Base-by-base conservation (phyloP, 345 rosid species). In the Brassica nigra region DNA sequence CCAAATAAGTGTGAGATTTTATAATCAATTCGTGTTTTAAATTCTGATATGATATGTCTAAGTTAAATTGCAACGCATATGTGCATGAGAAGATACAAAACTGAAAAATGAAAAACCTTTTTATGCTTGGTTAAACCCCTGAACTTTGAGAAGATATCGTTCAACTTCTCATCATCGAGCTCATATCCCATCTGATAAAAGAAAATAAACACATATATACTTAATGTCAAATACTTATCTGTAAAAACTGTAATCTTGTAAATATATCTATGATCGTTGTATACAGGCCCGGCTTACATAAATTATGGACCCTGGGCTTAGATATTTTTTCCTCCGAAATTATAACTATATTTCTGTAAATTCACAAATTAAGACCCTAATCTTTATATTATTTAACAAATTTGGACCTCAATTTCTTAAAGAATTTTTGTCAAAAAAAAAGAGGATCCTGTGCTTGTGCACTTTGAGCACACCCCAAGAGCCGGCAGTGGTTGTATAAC, bases 101-200 rank as follows among this genome's bases (percentile, higher is more conserved):
- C 6, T 11, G 1, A 15, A 66, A 44, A 47, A 1, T 23, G 27
- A 7, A 66, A 20, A 34, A 93, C 96, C 96, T 91, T 95, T 85
- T 91, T 92, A 5, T 83, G 83, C 77, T 93, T 97, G 20, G 99
- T 97, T 54, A 95, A 88, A 6, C 90, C 86, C 80, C 89, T 95
- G 85, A 90, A 95, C 57, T 73, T 83, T 92, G 91, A 87, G 82
- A 95, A 92, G 31, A 92, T 82, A 34, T 44, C 87, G 65, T 83
- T 88, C 18, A 95, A 86, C 77, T 91, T 89, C 55, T 86, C 91
- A 72, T 87, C 90, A 67, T 84, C 86, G 74, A 92, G 63, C 75
- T 92, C 95, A 72, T 86, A 95, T 57, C 98, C 97, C 80, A 92
- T 89, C 99, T 95, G 88, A 29, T 2, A 44, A 71, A 52, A 76